Percentiles rank a stretch among this genome's conserved stretches.
These are phyloP conservation scores for Boletus edulis DNA, from an alignment of 768 basidiomycete genomes.

Conservation along the genomic window DNA sequence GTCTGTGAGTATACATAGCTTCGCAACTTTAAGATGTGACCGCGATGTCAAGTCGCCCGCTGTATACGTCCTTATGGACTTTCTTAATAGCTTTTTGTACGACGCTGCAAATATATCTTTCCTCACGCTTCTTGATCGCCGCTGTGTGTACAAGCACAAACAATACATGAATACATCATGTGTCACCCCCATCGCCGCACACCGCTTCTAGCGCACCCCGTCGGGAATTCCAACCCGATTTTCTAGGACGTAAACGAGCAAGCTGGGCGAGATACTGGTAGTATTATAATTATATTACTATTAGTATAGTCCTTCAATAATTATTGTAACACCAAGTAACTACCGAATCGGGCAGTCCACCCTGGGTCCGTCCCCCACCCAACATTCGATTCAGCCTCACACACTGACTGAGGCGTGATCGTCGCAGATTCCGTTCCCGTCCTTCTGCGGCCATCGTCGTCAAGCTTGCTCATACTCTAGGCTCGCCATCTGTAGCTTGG, in stretches of 20 bases:
- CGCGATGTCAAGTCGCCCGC: neutral
- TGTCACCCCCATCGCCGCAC: too few relatives aligned
- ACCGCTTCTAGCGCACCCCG: too few relatives aligned
- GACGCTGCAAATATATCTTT: neutral
- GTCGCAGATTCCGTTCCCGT: slow-evolving; percentile 25
- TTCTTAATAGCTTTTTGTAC: slow-evolving; percentile 6
- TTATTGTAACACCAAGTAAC: neutral
- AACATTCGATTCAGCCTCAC: slow-evolving; percentile 16
- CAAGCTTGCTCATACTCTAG: slow-evolving; percentile 3
- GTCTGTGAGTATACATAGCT: slow-evolving; percentile 11
- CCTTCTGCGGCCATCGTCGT: slow-evolving; percentile 10
- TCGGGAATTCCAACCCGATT: too few relatives aligned
- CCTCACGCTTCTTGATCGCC: neutral
- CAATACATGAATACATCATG: too few relatives aligned
- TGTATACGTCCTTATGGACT: slow-evolving; percentile 3
- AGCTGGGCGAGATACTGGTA: neutral
- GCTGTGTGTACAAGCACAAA: neutral
- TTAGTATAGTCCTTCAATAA: slow-evolving; percentile 1
- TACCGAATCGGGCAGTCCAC: slow-evolving; percentile 30
- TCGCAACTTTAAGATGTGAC: neutral
- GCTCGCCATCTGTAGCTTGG: slow-evolving; percentile 2
- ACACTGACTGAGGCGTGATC: slow-evolving; percentile 23
- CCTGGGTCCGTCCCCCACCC: slow-evolving; percentile 12
- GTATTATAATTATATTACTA: neutral
- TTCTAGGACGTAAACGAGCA: neutral